A percentile compares a stretch with the other conserved stretches of the same genome.
phyloP scores from a whole-genome alignment of 345 rosid species.

The Xanthoceras sorbifolium region DNA sequence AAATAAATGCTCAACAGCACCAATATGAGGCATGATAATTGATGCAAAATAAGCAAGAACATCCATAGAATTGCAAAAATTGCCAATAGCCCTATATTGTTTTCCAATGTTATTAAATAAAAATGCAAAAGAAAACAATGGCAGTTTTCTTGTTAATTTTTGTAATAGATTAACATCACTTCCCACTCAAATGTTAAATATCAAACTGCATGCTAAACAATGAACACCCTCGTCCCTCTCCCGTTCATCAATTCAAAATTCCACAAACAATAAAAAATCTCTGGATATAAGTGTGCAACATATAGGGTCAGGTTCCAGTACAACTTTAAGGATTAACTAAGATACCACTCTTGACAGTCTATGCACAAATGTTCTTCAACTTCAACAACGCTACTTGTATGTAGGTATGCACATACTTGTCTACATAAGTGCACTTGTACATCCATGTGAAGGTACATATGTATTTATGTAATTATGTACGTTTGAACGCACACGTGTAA shows the following conservation, averaged over 20 bases:
- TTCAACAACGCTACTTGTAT: background rate
- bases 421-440: background rate
- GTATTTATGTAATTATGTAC: background rate
- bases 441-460: background rate
- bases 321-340: background rate
- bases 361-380: background rate
- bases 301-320: background rate
- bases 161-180: background rate
- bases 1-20: background rate
- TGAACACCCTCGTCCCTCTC: background rate
- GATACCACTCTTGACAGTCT: background rate
- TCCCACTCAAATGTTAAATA: slow-evolving; percentile 1
- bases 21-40: background rate
- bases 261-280: background rate
- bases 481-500: background rate
- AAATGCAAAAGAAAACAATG: background rate
- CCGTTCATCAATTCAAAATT: background rate
- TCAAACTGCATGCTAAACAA: slow-evolving; percentile 4
- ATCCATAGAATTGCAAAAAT: slow-evolving; percentile 15
- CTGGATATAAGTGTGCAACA: background rate
- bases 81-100: background rate
- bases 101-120: background rate
- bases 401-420: background rate
- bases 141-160: background rate
- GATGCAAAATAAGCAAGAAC: background rate